Percentiles rank a stretch among this genome's conserved stretches.
Evolutionary conservation across 768 basidiomycete species (phyloP).

Genomic region (Dentipellis sp.): DNA sequence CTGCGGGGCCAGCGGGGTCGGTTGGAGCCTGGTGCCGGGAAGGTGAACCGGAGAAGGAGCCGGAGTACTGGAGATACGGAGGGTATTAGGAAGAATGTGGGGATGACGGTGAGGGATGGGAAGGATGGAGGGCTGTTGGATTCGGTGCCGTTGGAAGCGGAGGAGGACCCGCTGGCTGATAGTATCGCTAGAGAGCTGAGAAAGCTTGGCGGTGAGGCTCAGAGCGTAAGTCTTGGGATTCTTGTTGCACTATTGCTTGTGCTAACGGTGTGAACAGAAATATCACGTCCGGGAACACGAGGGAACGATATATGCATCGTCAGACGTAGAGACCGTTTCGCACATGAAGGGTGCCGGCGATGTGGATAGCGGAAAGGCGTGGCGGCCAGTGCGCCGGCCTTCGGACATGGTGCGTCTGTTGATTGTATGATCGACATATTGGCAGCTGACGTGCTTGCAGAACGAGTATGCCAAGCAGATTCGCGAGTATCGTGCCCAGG

Average conservation of each 20-base stretch:
- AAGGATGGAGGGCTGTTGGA: conserved; percentile 28
- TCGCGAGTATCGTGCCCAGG: conserved; percentile 66
- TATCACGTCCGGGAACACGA: conserved; percentile 79
- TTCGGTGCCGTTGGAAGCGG: conserved; percentile 27
- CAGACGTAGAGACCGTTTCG: conserved; percentile 60
- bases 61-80: conserved; percentile 74
- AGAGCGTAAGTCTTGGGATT: conserved; percentile 28
- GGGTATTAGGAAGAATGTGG: conserved; percentile 13
- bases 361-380: conserved; percentile 72
- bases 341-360: conserved; percentile 74
- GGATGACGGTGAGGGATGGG: conserved; percentile 11
- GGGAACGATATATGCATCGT: conserved; percentile 66
- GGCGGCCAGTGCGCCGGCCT: conserved; percentile 80
- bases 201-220: conserved; percentile 39
- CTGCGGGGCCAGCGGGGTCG: conserved; percentile 16
- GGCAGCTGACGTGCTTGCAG: conserved; percentile 28
- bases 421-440: background rate
- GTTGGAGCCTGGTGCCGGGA: conserved; percentile 8
- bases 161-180: conserved; percentile 50
- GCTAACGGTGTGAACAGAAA: conserved; percentile 33
- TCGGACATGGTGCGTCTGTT: conserved; percentile 77
- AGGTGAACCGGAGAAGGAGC: conserved; percentile 58
- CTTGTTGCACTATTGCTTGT: conserved; percentile 1
- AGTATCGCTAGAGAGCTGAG: conserved; percentile 68
- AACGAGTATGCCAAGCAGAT: conserved; percentile 93